A percentile compares a stretch with the other conserved stretches of the same genome.
Evolutionary conservation across 148 eudicot species (phyloP).

Genomic region (Bassia scoparia): DNA sequence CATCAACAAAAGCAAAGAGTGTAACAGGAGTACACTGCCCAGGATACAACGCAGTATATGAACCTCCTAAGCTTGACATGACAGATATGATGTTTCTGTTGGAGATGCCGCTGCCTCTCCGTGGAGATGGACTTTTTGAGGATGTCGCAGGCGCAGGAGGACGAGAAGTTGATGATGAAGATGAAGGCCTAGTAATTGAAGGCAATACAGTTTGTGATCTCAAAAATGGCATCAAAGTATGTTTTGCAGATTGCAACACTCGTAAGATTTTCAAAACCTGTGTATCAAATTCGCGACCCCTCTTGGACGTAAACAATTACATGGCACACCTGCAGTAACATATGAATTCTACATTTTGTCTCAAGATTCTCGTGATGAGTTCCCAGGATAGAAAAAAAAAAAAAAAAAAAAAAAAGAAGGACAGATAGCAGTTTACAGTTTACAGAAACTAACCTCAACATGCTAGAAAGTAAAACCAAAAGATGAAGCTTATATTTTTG

Average conservation of each 20-base stretch:
- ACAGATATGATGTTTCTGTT: conserved; percentile 58
- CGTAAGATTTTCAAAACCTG: conserved; percentile 63
- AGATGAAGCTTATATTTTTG: neutral
- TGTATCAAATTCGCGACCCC: conserved; percentile 72
- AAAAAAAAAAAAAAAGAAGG: neutral
- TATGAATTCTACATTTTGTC: conserved; percentile 4
- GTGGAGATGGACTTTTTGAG: conserved; percentile 62
- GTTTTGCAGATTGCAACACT: conserved; percentile 78
- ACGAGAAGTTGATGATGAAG: conserved; percentile 50
- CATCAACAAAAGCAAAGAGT: conserved; percentile 81
- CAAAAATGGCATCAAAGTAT: conserved; percentile 54
- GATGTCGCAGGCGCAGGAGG: conserved; percentile 40
- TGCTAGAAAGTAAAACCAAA: conserved; percentile 1
- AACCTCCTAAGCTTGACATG: conserved; percentile 74
- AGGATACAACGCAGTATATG: conserved; percentile 65
- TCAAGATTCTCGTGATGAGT: conserved; percentile 8
- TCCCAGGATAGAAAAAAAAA: neutral
- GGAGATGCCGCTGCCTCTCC: conserved; percentile 51
- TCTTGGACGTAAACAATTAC: conserved; percentile 68
- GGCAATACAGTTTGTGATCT: conserved; percentile 47
- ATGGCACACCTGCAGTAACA: conserved; percentile 82
- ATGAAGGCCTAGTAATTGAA: conserved; percentile 43
- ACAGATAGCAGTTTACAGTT: neutral
- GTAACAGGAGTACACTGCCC: conserved; percentile 92
- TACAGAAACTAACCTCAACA: neutral